Evolutionary conservation across 352 stramenopile species (phyloP), one percentile per base, ranked within the genome.

Genomic region (Globisporangium megalacanthum): DNA sequence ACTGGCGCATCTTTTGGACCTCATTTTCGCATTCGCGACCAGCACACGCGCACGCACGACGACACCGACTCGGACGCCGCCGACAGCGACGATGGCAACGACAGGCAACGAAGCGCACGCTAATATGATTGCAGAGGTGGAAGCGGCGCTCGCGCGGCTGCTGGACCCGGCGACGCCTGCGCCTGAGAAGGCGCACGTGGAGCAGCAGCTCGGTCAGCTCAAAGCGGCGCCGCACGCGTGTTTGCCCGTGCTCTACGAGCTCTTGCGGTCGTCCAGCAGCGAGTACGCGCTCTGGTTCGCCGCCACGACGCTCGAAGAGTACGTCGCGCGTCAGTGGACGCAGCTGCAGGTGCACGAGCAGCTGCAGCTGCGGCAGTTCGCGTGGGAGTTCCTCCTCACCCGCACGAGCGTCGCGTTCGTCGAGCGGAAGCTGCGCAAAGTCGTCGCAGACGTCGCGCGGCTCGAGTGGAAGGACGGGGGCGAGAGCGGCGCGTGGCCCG

Each of bases 271-370:
- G 14, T 88, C 77, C 11, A 74, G 64, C 58, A 88, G 78, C 64
- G 77, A 89, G 69, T 89, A 88, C 61, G 67, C 76, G 63, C 78
- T 92, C 44, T 92, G 81, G 81, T 92, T 92, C 52, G 81, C 81
- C 6, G 65, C 70, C 19, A 88, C 75, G 9, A 81, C 81, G 36
- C 56, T 92, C 25, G 81, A 92, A 42, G 81, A 92, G 65, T 89
- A 89, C 63, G 75, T 92, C 3, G 75, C 77, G 31, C 76, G 66
- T 54, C 73, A 69, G 56, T 92, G 79, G 79, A 31, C 61, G 0
- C 68, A 73, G 29, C 78, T 92, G 29, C 47, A 66, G 5, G 25
- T 49, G 14, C 52, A 62, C n/a, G 66, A 92, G 52, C 67, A 78
- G 29, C 60, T 66, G 9, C 65, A 72, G 4, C 54, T 89, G 29